Evolutionary conservation across 768 basidiomycete genomes (phyloP), one percentile per base, ranked within the genome.

Genomic region (Gloeostereum incarnatum): DNA sequence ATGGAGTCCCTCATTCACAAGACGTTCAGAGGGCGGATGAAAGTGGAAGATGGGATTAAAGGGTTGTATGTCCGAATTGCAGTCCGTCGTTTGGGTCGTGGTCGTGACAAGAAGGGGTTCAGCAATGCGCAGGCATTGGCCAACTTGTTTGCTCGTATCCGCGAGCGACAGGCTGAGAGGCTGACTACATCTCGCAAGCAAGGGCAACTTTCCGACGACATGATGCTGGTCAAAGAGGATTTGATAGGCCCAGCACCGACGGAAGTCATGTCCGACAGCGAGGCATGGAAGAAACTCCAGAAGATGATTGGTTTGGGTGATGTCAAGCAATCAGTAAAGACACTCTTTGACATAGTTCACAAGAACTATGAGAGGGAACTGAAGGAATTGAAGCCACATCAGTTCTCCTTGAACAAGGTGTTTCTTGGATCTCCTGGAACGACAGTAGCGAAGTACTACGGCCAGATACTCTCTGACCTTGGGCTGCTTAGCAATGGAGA

Each of bases 401-500:
- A 59, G 38, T 51, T 62, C 39, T 60, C 68, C 20, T 47, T 69
- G 35, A 71, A 69, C 37, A 55, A 73, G 13, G 71, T 76, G 0
- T 81, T 83, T 54, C 48, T 79, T 19, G 81, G 81, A 1, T 71
- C 72, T 9, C 81, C 81, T 4, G 81, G 81, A 2, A 81, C 81
- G 1, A 75, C 75, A 0, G 79, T 84, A 0, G 80, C 76, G 0
- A 73, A 71, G 46, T 49, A 79, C 3, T 84, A 83, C 44, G 81
- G 81, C 1, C 66, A 69, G 40, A 73, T 81, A 31, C 52, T 84
- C 10, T 68, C 61, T 0, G 77, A 81, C 35, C 50, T 84, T 1
- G 68, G 71, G 3, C 49, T 84, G 14, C 50, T 84, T n/a, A 80
- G 75, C 50, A 81, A 78, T 27, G 77, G 77, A 7, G 81, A 84